A percentile compares a stretch with the other conserved stretches of the same genome.
phyloP scores from a whole-genome alignment of 495 filamentous ascomycete genomes.

The Penicillium taxi region DNA sequence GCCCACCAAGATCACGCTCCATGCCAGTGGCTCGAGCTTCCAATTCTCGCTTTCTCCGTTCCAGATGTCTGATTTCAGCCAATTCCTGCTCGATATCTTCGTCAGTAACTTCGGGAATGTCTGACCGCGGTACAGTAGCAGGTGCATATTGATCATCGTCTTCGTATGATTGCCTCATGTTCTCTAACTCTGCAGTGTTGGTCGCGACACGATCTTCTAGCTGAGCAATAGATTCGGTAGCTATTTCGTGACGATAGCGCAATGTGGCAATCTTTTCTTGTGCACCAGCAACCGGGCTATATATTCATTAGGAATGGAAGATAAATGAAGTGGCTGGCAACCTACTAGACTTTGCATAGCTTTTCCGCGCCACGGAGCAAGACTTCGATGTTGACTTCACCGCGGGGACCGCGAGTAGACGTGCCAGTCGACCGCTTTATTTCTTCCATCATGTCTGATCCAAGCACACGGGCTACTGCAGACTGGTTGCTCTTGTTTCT shows the following conservation, averaged over 20 bases:
- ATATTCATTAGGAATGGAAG: not conserved
- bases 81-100: slow-evolving; percentile 80
- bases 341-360: slow-evolving; percentile 77
- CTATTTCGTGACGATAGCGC: slow-evolving; percentile 61
- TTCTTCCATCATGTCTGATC: slow-evolving; percentile 76
- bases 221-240: slow-evolving; percentile 64
- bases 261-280: slow-evolving; percentile 65
- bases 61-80: slow-evolving; percentile 93
- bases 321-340: slow-evolving; percentile 1
- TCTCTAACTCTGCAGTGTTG: slow-evolving; percentile 65
- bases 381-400: slow-evolving; percentile 80
- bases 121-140: slow-evolving; percentile 37
- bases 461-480: slow-evolving; percentile 83
- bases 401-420: slow-evolving; percentile 35
- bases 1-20: slow-evolving; percentile 68
- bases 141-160: slow-evolving; percentile 27
- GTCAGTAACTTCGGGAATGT: slow-evolving; percentile 50
- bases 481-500: slow-evolving; percentile 63
- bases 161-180: slow-evolving; percentile 54
- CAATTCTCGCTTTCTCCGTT: slow-evolving; percentile 76
- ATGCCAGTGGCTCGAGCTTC: slow-evolving; percentile 73
- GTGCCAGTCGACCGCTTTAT: slow-evolving; percentile 53
- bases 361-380: slow-evolving; percentile 85
- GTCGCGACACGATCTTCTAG: slow-evolving; percentile 74
- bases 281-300: slow-evolving; percentile 71